These are phyloP conservation scores for Penicillium bovifimosum DNA, from an alignment of 495 filamentous ascomycete genomes.

Conservation along the genomic window DNA sequence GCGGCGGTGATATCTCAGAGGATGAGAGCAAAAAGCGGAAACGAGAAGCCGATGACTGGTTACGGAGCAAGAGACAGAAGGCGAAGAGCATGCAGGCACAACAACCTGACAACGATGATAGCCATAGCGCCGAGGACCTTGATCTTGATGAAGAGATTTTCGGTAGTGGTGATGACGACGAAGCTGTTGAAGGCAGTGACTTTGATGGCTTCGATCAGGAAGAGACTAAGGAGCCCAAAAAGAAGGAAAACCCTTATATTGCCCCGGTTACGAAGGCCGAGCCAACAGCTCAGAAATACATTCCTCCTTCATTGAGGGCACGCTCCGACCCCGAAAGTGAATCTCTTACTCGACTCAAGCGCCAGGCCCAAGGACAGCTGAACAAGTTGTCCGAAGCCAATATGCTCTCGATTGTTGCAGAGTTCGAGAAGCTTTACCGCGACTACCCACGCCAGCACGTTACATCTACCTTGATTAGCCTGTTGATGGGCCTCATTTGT, in stretches of 20 bases:
- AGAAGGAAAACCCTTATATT: conserved; percentile 59
- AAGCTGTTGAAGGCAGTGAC: conserved; percentile 24
- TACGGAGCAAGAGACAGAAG: conserved; percentile 63
- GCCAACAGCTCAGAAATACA: conserved; percentile 56
- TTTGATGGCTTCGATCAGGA: conserved; percentile 41
- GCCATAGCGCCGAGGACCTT: conserved; percentile 27
- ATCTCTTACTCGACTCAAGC: conserved; percentile 59
- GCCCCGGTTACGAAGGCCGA: conserved; percentile 41
- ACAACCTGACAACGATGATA: conserved; percentile 20
- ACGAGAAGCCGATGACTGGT: conserved; percentile 50
- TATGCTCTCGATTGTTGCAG: conserved; percentile 69
- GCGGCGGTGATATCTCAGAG: conserved; percentile 44
- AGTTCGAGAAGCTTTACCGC: conserved; percentile 77
- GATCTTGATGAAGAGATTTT: conserved; percentile 25
- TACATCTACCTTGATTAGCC: conserved; percentile 66
- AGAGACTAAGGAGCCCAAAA: conserved; percentile 30
- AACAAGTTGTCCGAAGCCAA: conserved; percentile 92
- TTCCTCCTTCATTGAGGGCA: conserved; percentile 79
- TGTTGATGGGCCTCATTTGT: conserved; percentile 68
- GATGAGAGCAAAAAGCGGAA: conserved; percentile 49
- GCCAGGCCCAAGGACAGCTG: conserved; percentile 79
- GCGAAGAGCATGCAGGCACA: conserved; percentile 42
- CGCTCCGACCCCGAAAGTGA: conserved; percentile 58
- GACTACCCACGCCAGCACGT: conserved; percentile 77
- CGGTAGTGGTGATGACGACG: conserved; percentile 24